These are phyloP conservation scores for Daedalea quercina DNA, from an alignment of 768 basidiomycete genomes.

Conservation along the genomic window DNA sequence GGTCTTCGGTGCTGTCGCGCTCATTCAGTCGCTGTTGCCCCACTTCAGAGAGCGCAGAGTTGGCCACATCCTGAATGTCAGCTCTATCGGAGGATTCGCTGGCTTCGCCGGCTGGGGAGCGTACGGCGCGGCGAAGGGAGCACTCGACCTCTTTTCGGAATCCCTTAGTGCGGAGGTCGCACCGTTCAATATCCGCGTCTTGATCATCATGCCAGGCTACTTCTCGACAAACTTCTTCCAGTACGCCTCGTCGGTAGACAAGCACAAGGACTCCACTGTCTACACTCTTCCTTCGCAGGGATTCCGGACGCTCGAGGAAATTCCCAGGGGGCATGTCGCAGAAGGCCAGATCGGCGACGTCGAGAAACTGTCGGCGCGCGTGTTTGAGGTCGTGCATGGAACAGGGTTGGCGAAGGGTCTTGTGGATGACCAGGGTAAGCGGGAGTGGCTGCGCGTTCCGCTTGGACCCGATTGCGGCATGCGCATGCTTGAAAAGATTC, in stretches of 20 bases:
- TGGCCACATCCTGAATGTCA: slow-evolving; percentile 23
- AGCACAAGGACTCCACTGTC: slow-evolving; percentile 18
- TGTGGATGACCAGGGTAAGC: slow-evolving; percentile 5
- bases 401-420: slow-evolving; percentile 14
- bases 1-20: slow-evolving; percentile 21
- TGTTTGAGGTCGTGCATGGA: slow-evolving; percentile 20
- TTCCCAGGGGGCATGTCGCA: slow-evolving; percentile 4
- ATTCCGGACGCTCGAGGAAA: slow-evolving; percentile 3
- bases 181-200: slow-evolving; percentile 21
- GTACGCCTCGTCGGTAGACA: slow-evolving; percentile 5
- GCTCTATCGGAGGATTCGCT: slow-evolving; percentile 17
- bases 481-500: slow-evolving; percentile 15
- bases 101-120: slow-evolving; percentile 15
- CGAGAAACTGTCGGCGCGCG: slow-evolving; percentile 13
- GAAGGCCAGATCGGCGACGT: slow-evolving; percentile 19
- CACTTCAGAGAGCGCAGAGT: slow-evolving; percentile 18
- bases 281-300: slow-evolving; percentile 18
- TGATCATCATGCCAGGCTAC: slow-evolving; percentile 21
- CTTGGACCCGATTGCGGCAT: slow-evolving; percentile 19
- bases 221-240: slow-evolving; percentile 17
- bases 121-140: slow-evolving; percentile 23
- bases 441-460: slow-evolving; percentile 17
- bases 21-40: slow-evolving; percentile 22
- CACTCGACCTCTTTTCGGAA: slow-evolving; percentile 21
- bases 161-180: slow-evolving; percentile 20